Evolutionary conservation across 352 stramenopile species (phyloP).

Genomic region (Phytophthora megakarya): DNA sequence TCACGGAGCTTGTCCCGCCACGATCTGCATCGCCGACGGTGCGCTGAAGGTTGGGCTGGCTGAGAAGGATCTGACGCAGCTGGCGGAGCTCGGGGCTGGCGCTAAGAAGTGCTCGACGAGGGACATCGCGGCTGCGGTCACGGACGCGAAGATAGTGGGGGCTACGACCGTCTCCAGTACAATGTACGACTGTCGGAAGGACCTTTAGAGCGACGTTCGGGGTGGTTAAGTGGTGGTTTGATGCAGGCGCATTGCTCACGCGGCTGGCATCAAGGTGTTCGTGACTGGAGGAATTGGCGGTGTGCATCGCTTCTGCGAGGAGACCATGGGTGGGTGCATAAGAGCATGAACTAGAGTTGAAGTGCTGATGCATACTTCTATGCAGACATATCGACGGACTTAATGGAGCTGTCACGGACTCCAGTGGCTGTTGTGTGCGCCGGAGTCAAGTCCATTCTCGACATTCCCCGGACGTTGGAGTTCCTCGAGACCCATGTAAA

Average conservation of each 20-base stretch:
- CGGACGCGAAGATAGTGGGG: constrained; percentile 71
- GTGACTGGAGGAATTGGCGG: constrained; percentile 96
- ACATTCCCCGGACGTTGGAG: constrained; percentile 97
- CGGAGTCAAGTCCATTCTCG: constrained; percentile 99
- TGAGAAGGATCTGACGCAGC: constrained; percentile 55
- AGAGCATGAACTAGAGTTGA: not conserved
- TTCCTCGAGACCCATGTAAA: constrained; percentile 94
- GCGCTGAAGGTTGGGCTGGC: constrained; percentile 79
- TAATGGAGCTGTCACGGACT: constrained; percentile 95
- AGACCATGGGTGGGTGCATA: constrained; percentile 84
- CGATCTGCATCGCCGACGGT: constrained; percentile 97
- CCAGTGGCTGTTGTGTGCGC: constrained; percentile 97
- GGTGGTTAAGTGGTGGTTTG: not conserved
- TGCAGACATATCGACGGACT: constrained; percentile 95
- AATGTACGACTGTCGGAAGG: constrained; percentile 67
- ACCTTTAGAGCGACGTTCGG: not conserved
- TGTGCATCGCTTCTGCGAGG: constrained; percentile 93
- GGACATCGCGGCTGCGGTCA: constrained; percentile 80
- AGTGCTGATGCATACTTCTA: constrained; percentile 2
- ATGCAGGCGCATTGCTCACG: constrained; percentile 89
- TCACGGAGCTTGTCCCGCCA: constrained; percentile 91
- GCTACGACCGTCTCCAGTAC: constrained; percentile 98
- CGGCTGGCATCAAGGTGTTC: constrained; percentile 96
- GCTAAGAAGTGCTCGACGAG: constrained; percentile 84
- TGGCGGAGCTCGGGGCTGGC: constrained; percentile 64